These are phyloP conservation scores for Penicillium sp. DNA, from an alignment of 2,329 filamentous ascomycete species.

Conservation along the genomic window DNA sequence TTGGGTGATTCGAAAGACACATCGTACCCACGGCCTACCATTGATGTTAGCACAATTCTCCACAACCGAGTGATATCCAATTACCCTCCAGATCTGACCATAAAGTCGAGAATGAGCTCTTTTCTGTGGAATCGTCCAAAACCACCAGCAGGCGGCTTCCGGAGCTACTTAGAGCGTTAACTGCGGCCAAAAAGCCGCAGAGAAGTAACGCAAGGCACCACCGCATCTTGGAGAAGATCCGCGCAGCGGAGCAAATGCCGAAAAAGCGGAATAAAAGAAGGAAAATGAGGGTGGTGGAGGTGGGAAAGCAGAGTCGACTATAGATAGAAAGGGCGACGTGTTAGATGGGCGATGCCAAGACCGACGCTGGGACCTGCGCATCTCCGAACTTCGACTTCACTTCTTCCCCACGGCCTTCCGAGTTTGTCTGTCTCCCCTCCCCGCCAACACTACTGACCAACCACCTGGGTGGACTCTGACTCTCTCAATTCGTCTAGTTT, in stretches of 20 bases:
- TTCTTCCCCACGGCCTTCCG: slow-evolving; percentile 27
- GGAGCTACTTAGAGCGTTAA: slow-evolving; percentile 71
- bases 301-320: slow-evolving; percentile 15
- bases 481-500: slow-evolving; percentile 2
- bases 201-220: slow-evolving; percentile 69
- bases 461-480: slow-evolving; percentile 5
- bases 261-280: slow-evolving; percentile 15
- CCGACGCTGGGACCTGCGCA: slow-evolving; percentile 25
- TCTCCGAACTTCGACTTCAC: slow-evolving; percentile 32
- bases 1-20: slow-evolving; percentile 81
- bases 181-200: slow-evolving; percentile 54
- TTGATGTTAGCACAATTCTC: slow-evolving; percentile 9
- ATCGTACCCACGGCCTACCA: slow-evolving; percentile 74
- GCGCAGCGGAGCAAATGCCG: slow-evolving; percentile 32
- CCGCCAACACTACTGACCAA: slow-evolving; percentile 5
- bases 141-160: slow-evolving; percentile 82
- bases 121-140: slow-evolving; percentile 77
- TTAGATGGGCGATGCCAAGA: slow-evolving; percentile 44
- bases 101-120: slow-evolving; percentile 79
- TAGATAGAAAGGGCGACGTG: slow-evolving; percentile 43
- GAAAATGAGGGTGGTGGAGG: slow-evolving; percentile 15
- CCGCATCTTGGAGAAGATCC: slow-evolving; percentile 61
- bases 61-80: background rate
- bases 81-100: slow-evolving; percentile 50
- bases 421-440: slow-evolving; percentile 18